Base-by-base conservation (phyloP, 1,284 basidiomycete species). In the Cronartium ribicola region DNA sequence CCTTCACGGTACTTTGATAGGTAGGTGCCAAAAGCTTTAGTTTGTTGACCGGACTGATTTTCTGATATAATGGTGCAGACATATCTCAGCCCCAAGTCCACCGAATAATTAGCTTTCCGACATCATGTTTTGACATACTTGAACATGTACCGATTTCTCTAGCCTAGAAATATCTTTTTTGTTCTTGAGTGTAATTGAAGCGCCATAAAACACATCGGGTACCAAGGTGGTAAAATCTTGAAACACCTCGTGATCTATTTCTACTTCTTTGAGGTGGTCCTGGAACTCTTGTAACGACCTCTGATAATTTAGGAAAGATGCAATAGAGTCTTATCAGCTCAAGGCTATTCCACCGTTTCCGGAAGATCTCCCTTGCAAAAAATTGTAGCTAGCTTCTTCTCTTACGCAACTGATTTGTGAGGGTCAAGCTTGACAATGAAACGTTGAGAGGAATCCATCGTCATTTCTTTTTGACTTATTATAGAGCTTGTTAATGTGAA, bases 131-230 rank as follows among this genome's bases (percentile, higher is more conserved):
- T 55, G n/a, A 17, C 17, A 20, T 72, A 72, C 70, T 55, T 72
- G 61, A 41, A 72, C 63, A 29, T 41, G 70, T 20, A 41, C 29
- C 10, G 63, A 72, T 22, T 57, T 66, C 39, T 57, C 46, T 20
- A 72, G 36, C 22, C 51, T 22, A 29, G 46, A 39, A 17, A 66
- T 17, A 17, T 72, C 70, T 40, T 66, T 55, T 40, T 62, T 22
- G 22, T 59, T 46, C 13, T 66, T 63, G 43, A 72, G 44, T 40
- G 46, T 59, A 20, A 72, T 29, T 14, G 70, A 72, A 20, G 64
- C 70, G 13, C 70, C 70, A 29, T 66, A 72, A 72, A 65, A 72
- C 6, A 72, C 70, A 39, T 72, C 70, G 4, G 70, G 70, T 36
- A 39, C 70, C 20, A 72, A 17, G 11, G 63, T 66, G 14, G 70